Evolutionary conservation across 2,329 filamentous ascomycete species (phyloP).

Genomic region (Hypoxylon sp.): DNA sequence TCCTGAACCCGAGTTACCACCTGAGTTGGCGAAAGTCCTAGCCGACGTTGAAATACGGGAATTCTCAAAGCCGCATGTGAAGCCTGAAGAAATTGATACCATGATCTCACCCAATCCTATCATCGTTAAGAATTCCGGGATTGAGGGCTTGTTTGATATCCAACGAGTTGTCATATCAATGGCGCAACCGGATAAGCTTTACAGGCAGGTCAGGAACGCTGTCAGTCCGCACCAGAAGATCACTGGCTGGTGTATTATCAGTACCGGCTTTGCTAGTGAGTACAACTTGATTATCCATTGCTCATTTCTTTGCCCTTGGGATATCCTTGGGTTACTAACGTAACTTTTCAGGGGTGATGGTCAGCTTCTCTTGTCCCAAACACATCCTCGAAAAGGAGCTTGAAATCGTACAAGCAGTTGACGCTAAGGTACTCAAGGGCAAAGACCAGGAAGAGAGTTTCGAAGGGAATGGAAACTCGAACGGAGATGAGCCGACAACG

Average conservation of each 20-base stretch:
- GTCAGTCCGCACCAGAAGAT: conserved; percentile 49
- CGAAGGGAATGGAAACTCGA: conserved; percentile 24
- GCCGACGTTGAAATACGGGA: conserved; percentile 29
- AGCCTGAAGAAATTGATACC: conserved; percentile 34
- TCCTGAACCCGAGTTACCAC: conserved; percentile 16
- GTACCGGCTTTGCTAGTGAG: conserved; percentile 50
- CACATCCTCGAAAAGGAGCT: conserved; percentile 50
- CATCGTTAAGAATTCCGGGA: conserved; percentile 40
- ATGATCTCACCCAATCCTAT: conserved; percentile 55
- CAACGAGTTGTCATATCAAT: conserved; percentile 61
- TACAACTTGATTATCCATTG: background rate
- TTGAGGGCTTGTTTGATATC: conserved; percentile 52
- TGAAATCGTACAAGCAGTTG: conserved; percentile 49
- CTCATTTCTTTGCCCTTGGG: background rate
- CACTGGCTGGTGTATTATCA: conserved; percentile 51
- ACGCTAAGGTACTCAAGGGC: conserved; percentile 45
- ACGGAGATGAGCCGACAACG: conserved; percentile 29
- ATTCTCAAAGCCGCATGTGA: conserved; percentile 17
- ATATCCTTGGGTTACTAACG: background rate
- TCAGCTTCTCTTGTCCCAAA: conserved; percentile 50
- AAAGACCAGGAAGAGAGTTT: conserved; percentile 23
- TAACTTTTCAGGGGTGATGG: conserved; percentile 41
- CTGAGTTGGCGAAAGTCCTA: conserved; percentile 27
- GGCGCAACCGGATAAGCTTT: conserved; percentile 49
- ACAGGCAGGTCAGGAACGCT: conserved; percentile 46